Percentiles rank a stretch among this genome's conserved stretches.
Conservation (phyloP, 1,284 basidiomycete species). For the Phellinidium pouzarii region DNA sequence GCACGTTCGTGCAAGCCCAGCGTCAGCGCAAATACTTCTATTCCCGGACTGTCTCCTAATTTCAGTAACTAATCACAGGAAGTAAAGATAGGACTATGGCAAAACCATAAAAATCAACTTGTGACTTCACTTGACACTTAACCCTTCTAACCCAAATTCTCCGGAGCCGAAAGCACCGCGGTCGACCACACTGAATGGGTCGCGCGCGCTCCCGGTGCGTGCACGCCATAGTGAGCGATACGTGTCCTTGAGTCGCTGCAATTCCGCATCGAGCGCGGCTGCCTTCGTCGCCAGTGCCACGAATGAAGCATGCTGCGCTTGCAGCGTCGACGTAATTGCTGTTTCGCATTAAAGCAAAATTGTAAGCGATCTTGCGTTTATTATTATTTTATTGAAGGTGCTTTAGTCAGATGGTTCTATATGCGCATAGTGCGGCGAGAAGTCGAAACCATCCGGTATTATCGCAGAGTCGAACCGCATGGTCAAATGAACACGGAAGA, state of each 20-base stretch:
- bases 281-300: slow-evolving; percentile 66
- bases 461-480: background rate
- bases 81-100: background rate
- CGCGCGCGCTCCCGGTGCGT: slow-evolving; percentile 64
- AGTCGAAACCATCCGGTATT: background rate
- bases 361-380: background rate
- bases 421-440: background rate
- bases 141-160: slow-evolving; percentile 29
- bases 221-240: slow-evolving; percentile 64
- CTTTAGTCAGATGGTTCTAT: background rate
- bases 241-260: slow-evolving; percentile 63
- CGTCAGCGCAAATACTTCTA: background rate
- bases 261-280: slow-evolving; percentile 58
- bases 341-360: background rate
- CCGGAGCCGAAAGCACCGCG: slow-evolving; percentile 35
- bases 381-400: too few relatives aligned
- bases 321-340: slow-evolving; percentile 68
- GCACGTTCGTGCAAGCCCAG: background rate
- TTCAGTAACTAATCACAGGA: too few relatives aligned
- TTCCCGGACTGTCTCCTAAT: too few relatives aligned
- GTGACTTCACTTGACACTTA: slow-evolving; percentile 10
- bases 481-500: background rate
- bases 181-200: slow-evolving; percentile 65
- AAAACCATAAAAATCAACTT: background rate
- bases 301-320: slow-evolving; percentile 69